Evolutionary conservation across 1,139 yeast genomes (phyloP), one percentile per base, ranked within the genome.

Genomic region (Lodderomyces beijingensis): DNA sequence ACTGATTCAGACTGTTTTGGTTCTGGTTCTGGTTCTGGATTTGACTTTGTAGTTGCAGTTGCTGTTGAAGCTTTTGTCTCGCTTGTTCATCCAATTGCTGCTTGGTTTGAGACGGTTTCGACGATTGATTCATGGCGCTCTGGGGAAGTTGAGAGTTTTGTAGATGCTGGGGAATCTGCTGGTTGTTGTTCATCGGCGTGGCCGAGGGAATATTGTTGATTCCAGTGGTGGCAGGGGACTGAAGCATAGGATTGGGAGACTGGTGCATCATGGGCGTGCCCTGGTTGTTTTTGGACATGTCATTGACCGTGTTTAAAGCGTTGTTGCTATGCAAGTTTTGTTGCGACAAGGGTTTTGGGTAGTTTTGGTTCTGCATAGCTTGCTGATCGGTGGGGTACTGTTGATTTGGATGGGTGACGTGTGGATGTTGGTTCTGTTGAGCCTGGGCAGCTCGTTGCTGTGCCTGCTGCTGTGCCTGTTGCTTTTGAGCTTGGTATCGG

Each of bases 401-500:
- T 23, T 23, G 26, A 7, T n/a, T n/a, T n/a, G n/a, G n/a, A n/a
- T n/a, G n/a, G n/a, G 10, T 19, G 22, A 9, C n/a, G 22, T 19
- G n/a, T 8, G 22, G 8, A 7, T 27, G 21, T 9, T 33, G 42
- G 12, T 25, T 37, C 11, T 35, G 40, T 25, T 32, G 40, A 12
- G 33, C 39, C 10, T 40, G 45, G 20, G 36, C 43, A 12, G 38
- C 44, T 14, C 34, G 43, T 20, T 37, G 44, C 16, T 42, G 42
- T 15, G 34, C 40, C 16, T 40, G 43, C 17, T 40, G 46, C 24
- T 42, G 43, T 27, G 32, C 23, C 13, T 40, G 58, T 32, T 51
- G 50, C 37, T 65, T 69, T 36, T 67, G 74, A 2, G 65, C 66
- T 39, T 63, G 69, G 40, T 65, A 66, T 34, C 53, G 61, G 26